Conservation (phyloP, 352 stramenopile species). For the Paralagenidium karlingii region DNA sequence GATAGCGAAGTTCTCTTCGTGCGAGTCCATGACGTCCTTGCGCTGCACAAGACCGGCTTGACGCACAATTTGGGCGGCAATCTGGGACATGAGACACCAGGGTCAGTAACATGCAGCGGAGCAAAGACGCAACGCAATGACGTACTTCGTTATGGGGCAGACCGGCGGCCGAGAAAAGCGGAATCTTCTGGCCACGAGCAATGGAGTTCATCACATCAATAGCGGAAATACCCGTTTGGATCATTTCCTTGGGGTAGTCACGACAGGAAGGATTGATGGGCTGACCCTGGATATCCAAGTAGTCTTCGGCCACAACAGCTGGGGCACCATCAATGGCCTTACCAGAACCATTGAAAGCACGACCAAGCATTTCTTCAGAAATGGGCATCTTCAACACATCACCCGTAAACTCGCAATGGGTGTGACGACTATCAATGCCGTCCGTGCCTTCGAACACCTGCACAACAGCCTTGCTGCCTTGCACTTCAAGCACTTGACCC, state of each 20-base stretch:
- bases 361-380: slow-evolving; percentile 97
- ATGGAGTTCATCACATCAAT: slow-evolving; percentile 99
- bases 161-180: slow-evolving; percentile 97
- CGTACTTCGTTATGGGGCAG: slow-evolving; percentile 95
- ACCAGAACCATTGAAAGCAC: slow-evolving; percentile 96
- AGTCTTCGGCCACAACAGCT: slow-evolving; percentile 96
- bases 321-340: slow-evolving; percentile 97
- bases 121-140: background rate
- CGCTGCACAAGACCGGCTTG: slow-evolving; percentile 97
- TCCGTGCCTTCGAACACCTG: slow-evolving; percentile 98
- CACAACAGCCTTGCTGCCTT: slow-evolving; percentile 92
- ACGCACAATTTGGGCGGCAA: slow-evolving; percentile 98
- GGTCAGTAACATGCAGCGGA: background rate
- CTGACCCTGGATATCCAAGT: slow-evolving; percentile 98
- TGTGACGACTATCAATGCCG: slow-evolving; percentile 98
- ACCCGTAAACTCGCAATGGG: slow-evolving; percentile 97
- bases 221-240: slow-evolving; percentile 98
- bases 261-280: slow-evolving; percentile 98
- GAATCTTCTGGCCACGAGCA: slow-evolving; percentile 99
- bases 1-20: slow-evolving; percentile 99
- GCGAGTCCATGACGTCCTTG: slow-evolving; percentile 97
- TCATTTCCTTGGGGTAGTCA: slow-evolving; percentile 99
- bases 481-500: slow-evolving; percentile 94
- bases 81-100: slow-evolving; percentile 24
- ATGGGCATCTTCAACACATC: slow-evolving; percentile 99